Evolutionary conservation across 2,329 filamentous ascomycete species (phyloP).

Genomic region (Phoma sp.): DNA sequence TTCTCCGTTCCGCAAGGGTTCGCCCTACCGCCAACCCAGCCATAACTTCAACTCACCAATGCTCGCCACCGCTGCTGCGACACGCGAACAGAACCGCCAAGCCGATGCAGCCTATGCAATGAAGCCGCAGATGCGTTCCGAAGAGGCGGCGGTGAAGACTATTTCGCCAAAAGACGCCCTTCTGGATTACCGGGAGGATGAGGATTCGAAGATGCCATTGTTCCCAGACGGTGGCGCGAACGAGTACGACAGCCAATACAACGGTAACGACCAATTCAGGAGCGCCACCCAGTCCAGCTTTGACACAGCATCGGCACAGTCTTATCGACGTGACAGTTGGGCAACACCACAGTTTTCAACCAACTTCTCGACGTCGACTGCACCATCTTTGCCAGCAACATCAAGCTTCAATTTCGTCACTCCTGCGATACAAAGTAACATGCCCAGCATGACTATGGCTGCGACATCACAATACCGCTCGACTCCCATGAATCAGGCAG

Average conservation of each 20-base stretch:
- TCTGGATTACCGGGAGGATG: slow-evolving; percentile 79
- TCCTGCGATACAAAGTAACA: slow-evolving; percentile 47
- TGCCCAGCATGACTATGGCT: slow-evolving; percentile 42
- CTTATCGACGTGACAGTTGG: slow-evolving; percentile 45
- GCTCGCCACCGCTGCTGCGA: slow-evolving; percentile 63
- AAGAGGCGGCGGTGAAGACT: slow-evolving; percentile 68
- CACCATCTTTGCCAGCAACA: slow-evolving; percentile 36
- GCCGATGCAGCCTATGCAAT: slow-evolving; percentile 60
- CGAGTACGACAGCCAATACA: slow-evolving; percentile 57
- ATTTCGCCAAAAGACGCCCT: slow-evolving; percentile 95
- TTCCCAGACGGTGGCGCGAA: slow-evolving; percentile 69
- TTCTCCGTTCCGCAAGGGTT: slow-evolving; percentile 81
- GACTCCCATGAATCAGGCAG: slow-evolving; percentile 35
- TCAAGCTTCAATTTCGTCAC: slow-evolving; percentile 56
- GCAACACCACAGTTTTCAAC: slow-evolving; percentile 43
- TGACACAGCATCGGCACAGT: slow-evolving; percentile 44
- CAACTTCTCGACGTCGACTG: slow-evolving; percentile 42
- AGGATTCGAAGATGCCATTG: slow-evolving; percentile 73
- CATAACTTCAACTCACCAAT: slow-evolving; percentile 51
- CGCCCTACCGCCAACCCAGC: slow-evolving; percentile 54
- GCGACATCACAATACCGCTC: slow-evolving; percentile 46
- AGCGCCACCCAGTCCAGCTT: slow-evolving; percentile 46
- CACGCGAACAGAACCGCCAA: slow-evolving; percentile 68
- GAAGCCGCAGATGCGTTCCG: slow-evolving; percentile 48
- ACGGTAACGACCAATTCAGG: slow-evolving; percentile 50